Conservation (phyloP, 305 asterid species). For the Fraxinus xanthoxyloides region DNA sequence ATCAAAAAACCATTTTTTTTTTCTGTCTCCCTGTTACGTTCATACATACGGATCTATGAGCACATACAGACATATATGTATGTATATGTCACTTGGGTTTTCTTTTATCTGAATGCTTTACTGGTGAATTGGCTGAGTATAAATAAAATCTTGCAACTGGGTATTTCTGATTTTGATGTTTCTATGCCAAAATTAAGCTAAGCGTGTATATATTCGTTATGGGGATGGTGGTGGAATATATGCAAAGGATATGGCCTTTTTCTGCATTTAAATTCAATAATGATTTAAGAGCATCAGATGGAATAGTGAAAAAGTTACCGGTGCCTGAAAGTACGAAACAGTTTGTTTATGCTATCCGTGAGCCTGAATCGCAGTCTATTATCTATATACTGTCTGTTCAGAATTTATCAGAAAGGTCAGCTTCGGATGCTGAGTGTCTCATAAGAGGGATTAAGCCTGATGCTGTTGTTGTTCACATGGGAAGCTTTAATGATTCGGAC, state of each 20-base stretch:
- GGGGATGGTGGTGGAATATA: slow-evolving; percentile 46
- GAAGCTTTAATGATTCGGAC: slow-evolving; percentile 32
- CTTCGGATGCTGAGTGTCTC: slow-evolving; percentile 68
- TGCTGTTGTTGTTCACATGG: slow-evolving; percentile 81
- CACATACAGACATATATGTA: neutral
- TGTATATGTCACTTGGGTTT: neutral
- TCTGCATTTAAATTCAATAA: slow-evolving; percentile 40
- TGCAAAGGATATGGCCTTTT: slow-evolving; percentile 72
- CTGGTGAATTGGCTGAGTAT: slow-evolving; percentile 15
- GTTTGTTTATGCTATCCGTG: slow-evolving; percentile 75
- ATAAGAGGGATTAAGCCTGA: slow-evolving; percentile 78
- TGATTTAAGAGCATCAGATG: slow-evolving; percentile 65
- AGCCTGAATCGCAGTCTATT: slow-evolving; percentile 57
- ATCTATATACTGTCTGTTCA: slow-evolving; percentile 71
- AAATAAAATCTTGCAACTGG: slow-evolving; percentile 11
- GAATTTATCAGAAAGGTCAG: slow-evolving; percentile 83
- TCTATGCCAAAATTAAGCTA: slow-evolving; percentile 6
- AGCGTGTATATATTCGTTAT: slow-evolving; percentile 17
- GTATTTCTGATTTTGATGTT: slow-evolving; percentile 17
- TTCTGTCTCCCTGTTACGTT: neutral
- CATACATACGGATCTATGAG: neutral
- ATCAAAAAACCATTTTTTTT: neutral
- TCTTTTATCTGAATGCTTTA: neutral
- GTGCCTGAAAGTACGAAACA: slow-evolving; percentile 76
- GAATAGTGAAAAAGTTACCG: slow-evolving; percentile 54